Base-by-base conservation (phyloP, 352 stramenopile species). In the Saprolegnia parasitica region DNA sequence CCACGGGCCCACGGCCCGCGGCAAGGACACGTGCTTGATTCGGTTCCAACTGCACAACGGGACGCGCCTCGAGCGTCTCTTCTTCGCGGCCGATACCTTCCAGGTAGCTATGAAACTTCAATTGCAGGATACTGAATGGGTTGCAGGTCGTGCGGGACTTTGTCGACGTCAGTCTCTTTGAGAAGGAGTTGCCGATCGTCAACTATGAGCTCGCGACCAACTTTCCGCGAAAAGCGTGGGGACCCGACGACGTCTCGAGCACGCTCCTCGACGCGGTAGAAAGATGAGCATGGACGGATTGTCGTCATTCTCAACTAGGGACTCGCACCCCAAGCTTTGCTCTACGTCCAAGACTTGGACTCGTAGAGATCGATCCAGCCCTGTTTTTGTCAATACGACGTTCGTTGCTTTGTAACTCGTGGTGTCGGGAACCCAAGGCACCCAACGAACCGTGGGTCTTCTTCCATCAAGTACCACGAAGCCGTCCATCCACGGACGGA, bases 121-220 rank as follows among this genome's bases (percentile, higher is more conserved):
- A n/a, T n/a, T n/a, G n/a, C n/a, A n/a, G n/a, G n/a, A n/a, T n/a
- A n/a, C n/a, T n/a, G n/a, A n/a, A n/a, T n/a, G n/a, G n/a, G n/a
- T 49, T 67, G 73, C 78, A 90, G 65, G 83, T 74, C 13, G 83
- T 92, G 55, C 86, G 86, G 15, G 83, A 91, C 71, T 95, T 88
- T 42, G 77, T 95, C 26, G 86, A 95, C 58, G 86, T 95, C 0
- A 77, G 80, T 73, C 90, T 95, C 62, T 86, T 87, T 61, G 83
- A 95, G 72, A 82, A 84, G 18, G 74, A 82, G 5, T 88, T 95
- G 66, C 21, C 77, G 45, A 93, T 95, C 65, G 77, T 71, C 15
- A 87, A 88, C 73, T 95, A 92, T 67, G 86, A 95, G 56, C 67
- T 95, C 66, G 84, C 84, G 26, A 95, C 86, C n/a, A 95, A 92